Conservation (phyloP, 1,139 yeast genomes). For the Scheffersomyces lignicola region DNA sequence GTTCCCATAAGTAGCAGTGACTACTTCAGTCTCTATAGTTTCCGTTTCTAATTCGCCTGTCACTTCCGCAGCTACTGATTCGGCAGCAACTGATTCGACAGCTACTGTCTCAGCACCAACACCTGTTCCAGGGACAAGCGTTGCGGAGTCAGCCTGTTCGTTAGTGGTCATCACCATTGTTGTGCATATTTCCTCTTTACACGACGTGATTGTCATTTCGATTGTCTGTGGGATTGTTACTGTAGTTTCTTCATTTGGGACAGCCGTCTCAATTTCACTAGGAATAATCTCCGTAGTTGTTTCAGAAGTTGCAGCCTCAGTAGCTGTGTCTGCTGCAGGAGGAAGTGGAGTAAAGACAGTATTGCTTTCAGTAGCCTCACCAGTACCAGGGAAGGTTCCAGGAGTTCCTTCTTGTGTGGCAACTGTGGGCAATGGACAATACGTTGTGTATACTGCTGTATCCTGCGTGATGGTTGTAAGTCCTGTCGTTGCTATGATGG, state of each 20-base stretch:
- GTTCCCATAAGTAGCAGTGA: background rate
- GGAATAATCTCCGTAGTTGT: background rate
- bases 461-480: slow-evolving; percentile 1
- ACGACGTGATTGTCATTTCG: too few species aligned
- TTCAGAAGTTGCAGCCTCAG: slow-evolving; percentile 1
- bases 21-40: background rate
- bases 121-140: background rate
- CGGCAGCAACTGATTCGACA: too few species aligned
- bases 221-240: too few species aligned
- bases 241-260: too few species aligned
- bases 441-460: background rate
- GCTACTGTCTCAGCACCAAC: too few species aligned
- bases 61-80: background rate
- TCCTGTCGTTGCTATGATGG: background rate
- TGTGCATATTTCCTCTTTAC: too few species aligned
- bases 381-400: too few species aligned
- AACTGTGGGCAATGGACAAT: slow-evolving; percentile 2
- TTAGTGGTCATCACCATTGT: too few species aligned
- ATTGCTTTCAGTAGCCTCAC: too few species aligned
- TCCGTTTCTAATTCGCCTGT: background rate
- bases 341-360: too few species aligned
- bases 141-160: too few species aligned
- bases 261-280: background rate
- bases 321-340: background rate
- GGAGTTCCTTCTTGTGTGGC: too few species aligned